A percentile compares a stretch with the other conserved stretches of the same genome.
Evolutionary conservation across 768 basidiomycete genomes (phyloP).

Genomic region (Epithele typhae): DNA sequence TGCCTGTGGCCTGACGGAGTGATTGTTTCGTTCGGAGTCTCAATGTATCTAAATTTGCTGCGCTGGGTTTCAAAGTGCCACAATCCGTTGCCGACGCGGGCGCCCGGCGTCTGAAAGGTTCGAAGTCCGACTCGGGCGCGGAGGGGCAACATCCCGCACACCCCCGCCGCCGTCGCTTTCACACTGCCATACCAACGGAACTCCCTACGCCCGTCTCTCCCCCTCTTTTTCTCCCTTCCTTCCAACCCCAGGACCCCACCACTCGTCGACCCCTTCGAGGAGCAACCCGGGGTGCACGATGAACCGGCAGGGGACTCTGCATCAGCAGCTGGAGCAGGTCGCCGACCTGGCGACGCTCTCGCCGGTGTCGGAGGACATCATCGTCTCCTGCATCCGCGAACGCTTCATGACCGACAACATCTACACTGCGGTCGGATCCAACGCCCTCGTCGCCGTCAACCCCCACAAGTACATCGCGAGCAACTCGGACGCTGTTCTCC

Average conservation of each 20-base stretch:
- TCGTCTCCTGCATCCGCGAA: conserved; percentile 82
- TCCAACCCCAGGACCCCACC: conserved; percentile 7
- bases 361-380: conserved; percentile 73
- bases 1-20: too few species aligned
- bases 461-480: conserved; percentile 86
- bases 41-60: too few species aligned
- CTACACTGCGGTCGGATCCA: conserved; percentile 71
- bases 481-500: conserved; percentile 79
- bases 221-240: conserved; percentile 15
- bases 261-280: too few species aligned
- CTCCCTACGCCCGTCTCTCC: conserved; percentile 4
- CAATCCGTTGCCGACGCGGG: too few species aligned
- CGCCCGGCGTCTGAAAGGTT: too few species aligned
- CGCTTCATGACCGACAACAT: conserved; percentile 81
- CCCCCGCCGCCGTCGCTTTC: conserved; percentile 1
- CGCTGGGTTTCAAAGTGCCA: too few species aligned
- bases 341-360: conserved; percentile 66
- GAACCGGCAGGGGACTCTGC: conserved; percentile 48
- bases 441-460: conserved; percentile 80
- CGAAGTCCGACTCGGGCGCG: too few species aligned
- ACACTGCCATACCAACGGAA: conserved; percentile 18
- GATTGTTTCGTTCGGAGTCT: too few species aligned
- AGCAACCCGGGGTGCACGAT: conserved; percentile 20
- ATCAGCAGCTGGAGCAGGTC: conserved; percentile 70
- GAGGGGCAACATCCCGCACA: too few species aligned